Percentiles rank a stretch among this genome's conserved stretches.
Evolutionary conservation across 2,329 filamentous ascomycete species (phyloP).

Genomic region (Diplocarpon rosae): DNA sequence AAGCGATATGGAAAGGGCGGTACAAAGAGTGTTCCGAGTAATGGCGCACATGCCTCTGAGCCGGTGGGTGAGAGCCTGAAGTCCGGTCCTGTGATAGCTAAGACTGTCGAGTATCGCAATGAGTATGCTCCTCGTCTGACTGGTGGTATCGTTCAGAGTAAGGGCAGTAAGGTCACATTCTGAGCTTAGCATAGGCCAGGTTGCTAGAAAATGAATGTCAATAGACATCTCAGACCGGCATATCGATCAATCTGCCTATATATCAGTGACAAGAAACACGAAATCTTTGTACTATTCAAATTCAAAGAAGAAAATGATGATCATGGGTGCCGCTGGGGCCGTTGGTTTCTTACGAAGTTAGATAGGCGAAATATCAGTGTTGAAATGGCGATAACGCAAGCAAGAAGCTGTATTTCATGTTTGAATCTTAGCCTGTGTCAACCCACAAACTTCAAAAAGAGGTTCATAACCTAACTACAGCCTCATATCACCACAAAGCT

Average conservation of each 20-base stretch:
- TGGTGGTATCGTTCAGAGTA: constrained; percentile 65
- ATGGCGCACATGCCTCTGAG: constrained; percentile 13
- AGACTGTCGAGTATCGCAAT: constrained; percentile 36
- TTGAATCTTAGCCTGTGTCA: too few relatives aligned
- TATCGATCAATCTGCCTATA: too few relatives aligned
- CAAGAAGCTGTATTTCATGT: too few relatives aligned
- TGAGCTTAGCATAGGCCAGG: constrained; percentile 31
- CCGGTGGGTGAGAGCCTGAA: constrained; percentile 20
- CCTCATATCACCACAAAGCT: too few relatives aligned
- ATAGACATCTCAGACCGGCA: background rate
- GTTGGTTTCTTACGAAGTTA: too few relatives aligned
- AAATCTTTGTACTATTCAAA: background rate
- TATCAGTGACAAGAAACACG: too few relatives aligned
- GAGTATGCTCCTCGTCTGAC: constrained; percentile 52
- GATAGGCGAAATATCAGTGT: too few relatives aligned
- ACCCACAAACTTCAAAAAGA: too few relatives aligned
- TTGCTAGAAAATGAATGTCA: background rate
- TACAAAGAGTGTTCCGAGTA: constrained; percentile 26
- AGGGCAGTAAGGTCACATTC: constrained; percentile 76
- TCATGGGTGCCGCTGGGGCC: too few relatives aligned
- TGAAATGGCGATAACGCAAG: too few relatives aligned
- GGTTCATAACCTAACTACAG: too few relatives aligned
- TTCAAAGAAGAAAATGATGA: background rate
- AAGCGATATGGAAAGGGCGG: constrained; percentile 80
- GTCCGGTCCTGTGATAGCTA: constrained; percentile 14